A percentile compares a stretch with the other conserved stretches of the same genome.
Conservation (phyloP, 352 stramenopile genomes). For the Nothophytophthora sp. region DNA sequence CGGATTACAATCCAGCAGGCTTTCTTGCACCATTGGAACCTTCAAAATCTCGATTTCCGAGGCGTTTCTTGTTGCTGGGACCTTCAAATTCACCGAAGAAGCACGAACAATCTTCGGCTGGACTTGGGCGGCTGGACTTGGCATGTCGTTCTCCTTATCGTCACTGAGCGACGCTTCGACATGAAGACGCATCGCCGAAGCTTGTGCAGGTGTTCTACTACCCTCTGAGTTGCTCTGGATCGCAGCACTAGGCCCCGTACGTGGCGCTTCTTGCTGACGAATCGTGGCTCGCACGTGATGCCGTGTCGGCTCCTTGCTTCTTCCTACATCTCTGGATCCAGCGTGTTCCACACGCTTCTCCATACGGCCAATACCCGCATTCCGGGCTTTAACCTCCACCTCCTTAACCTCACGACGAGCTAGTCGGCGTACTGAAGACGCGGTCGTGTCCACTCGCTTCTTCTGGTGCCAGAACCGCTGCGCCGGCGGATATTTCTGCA, state of each 20-base stretch:
- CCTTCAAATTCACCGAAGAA: not conserved
- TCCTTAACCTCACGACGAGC: too few species aligned
- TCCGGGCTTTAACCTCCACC: too few species aligned
- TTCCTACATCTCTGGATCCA: too few species aligned
- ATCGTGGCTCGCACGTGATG: too few species aligned
- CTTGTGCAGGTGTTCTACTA: constrained; percentile 7
- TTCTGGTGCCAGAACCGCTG: constrained; percentile 64
- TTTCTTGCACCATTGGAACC: not conserved
- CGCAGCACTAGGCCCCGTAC: not conserved
- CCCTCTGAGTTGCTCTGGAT: not conserved
- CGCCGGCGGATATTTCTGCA: constrained; percentile 41
- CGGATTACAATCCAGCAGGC: not conserved
- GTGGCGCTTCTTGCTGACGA: too few species aligned
- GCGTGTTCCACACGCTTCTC: too few species aligned
- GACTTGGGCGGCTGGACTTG: constrained; percentile 3
- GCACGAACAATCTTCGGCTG: not conserved
- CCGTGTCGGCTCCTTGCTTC: too few species aligned
- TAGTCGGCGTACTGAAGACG: not conserved
- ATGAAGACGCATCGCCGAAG: constrained; percentile 10
- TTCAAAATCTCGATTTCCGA: not conserved
- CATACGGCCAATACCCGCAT: too few species aligned
- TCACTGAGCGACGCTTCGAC: not conserved
- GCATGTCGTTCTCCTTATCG: constrained; percentile 13
- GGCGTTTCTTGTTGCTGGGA: not conserved
- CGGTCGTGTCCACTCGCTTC: constrained; percentile 23